Percentiles rank a stretch among this genome's conserved stretches.
Conservation (phyloP, 2,329 filamentous ascomycete species). For the Cylindrodendrum hubeiense region DNA sequence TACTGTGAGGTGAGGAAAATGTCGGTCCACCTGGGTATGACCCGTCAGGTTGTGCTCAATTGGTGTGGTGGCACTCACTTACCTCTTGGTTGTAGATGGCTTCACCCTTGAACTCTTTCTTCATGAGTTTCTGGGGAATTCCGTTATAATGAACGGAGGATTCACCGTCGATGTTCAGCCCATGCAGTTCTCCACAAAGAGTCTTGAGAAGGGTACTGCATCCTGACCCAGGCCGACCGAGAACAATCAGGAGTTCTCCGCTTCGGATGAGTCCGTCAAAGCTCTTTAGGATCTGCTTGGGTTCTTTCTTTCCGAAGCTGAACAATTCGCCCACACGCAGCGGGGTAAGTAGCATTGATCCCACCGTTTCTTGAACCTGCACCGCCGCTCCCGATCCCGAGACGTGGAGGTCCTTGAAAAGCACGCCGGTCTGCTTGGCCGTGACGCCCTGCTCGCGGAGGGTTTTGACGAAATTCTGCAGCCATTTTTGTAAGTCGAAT, state of each 20-base stretch:
- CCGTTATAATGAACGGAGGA: conserved; percentile 74
- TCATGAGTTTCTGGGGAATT: conserved; percentile 65
- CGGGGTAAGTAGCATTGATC: conserved; percentile 68
- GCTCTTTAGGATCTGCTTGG: conserved; percentile 71
- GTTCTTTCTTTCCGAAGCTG: conserved; percentile 56
- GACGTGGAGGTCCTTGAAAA: conserved; percentile 75
- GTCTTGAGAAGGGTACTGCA: conserved; percentile 75
- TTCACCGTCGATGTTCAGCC: conserved; percentile 63
- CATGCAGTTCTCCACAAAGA: conserved; percentile 70
- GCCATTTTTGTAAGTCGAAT: conserved; percentile 59
- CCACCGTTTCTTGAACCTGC: conserved; percentile 77
- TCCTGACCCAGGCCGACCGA: conserved; percentile 75
- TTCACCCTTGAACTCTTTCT: conserved; percentile 72
- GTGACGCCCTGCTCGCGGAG: conserved; percentile 68
- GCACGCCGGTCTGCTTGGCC: conserved; percentile 67
- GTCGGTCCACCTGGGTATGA: conserved; percentile 68
- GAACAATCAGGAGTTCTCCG: conserved; percentile 77
- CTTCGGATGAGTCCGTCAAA: conserved; percentile 74
- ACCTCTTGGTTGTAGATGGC: conserved; percentile 82
- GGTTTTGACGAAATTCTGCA: conserved; percentile 52
- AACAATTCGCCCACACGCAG: conserved; percentile 69
- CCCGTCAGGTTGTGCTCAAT: neutral
- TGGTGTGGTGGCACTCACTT: neutral
- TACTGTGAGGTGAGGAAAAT: conserved; percentile 83
- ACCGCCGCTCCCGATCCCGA: conserved; percentile 75